Conservation (phyloP, 176 grass and related monocot genomes). For the Phoenix dactylifera region DNA sequence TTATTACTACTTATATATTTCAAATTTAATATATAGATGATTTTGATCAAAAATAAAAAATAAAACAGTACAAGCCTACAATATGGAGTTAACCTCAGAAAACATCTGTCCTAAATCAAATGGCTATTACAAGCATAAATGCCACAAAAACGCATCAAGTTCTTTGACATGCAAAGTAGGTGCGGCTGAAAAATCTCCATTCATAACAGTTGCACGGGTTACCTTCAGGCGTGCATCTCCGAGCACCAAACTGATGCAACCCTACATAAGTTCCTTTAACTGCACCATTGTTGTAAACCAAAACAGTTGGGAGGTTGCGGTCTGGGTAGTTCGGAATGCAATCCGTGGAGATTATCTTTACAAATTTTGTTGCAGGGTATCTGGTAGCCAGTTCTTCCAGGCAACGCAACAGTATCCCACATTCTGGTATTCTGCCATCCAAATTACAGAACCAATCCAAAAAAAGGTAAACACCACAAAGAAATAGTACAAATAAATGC, state of each 20-base stretch:
- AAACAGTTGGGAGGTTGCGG: slow-evolving; percentile 81
- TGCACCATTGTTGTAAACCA: slow-evolving; percentile 92
- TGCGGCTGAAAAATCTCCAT: slow-evolving; percentile 1
- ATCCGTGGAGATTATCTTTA: slow-evolving; percentile 93
- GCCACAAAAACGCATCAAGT: neutral
- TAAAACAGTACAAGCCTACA: no score
- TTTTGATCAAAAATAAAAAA: no score
- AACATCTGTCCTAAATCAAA: no score
- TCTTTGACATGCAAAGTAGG: neutral
- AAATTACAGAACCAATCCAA: neutral
- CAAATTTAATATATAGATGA: no score
- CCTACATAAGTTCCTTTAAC: slow-evolving; percentile 90
- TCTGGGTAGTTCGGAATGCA: slow-evolving; percentile 96
- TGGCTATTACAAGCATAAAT: neutral
- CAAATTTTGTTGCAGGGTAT: slow-evolving; percentile 83
- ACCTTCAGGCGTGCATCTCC: slow-evolving; percentile 94
- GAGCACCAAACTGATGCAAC: slow-evolving; percentile 66
- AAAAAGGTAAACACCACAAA: neutral
- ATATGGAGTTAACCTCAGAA: no score
- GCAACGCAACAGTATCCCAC: slow-evolving; percentile 66
- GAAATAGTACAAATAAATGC: neutral
- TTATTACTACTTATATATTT: no score
- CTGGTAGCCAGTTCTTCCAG: slow-evolving; percentile 75
- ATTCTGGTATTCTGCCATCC: slow-evolving; percentile 72
- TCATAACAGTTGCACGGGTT: slow-evolving; percentile 7